Base-by-base conservation (phyloP, 2,329 filamentous ascomycete genomes). In the Fusarium sp. region DNA sequence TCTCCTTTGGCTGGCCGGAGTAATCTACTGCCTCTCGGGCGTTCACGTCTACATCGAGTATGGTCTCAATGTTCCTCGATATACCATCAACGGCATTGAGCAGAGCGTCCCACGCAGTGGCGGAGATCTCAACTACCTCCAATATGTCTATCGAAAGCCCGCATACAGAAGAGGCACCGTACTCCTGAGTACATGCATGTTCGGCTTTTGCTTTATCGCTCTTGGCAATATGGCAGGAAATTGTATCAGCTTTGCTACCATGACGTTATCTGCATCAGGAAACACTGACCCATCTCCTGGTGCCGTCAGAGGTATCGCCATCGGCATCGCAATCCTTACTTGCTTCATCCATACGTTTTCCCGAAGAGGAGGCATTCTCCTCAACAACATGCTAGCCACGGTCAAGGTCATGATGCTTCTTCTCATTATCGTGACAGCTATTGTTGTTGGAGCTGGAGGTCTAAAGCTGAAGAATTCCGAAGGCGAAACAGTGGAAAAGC, bases 301-400 rank as follows among this genome's bases (percentile, higher is more conserved):
- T 13, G 57, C 77, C 4, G 80, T 83, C 13, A 78, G 83, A 33
- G 84, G 80, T 5, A 80, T 87, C 38, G 85, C 85, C 0, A 77
- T 87, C 28, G 79, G 74, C 6, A 76, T 80, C 1, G 77, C 83
- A 9, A 80, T 80, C 0, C 67, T 81, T 12, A 80, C 82, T 4
- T 84, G 83, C 57, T 76, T 85, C 18, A 78, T 86, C 2, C 85
- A 88, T 61, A 80, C 78, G 5, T 73, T 80, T 38, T 86, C 83
- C 42, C 77, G 85, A 28, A 77, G 80, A 9, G 83, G 83, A 4
- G 85, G 85, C 3, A 85, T 87, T 42, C 71, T 78, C 23, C 69
- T 87, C 26, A 85, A 84, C 71, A 87, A 87, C 63, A 26, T 80
- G n/a, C 76, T 87, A 33, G 85, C 85, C 5, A 73, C 82, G 4